A percentile compares a stretch with the other conserved stretches of the same genome.
Evolutionary conservation across 1,139 yeast genomes (phyloP).

Genomic region (Hyphopichia pseudoburtonii): DNA sequence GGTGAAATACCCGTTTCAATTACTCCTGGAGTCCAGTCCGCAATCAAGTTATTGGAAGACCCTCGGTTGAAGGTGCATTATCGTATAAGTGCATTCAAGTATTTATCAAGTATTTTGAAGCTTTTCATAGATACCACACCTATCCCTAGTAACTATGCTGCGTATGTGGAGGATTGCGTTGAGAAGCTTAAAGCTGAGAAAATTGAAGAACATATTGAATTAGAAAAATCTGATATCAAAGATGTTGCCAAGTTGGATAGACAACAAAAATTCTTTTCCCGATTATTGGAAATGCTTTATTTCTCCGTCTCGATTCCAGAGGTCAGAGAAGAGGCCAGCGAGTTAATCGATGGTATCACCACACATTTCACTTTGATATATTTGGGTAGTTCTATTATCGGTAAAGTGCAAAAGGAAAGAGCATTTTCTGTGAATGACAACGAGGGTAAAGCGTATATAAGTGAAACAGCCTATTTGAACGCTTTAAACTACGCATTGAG

Average conservation of each 20-base stretch:
- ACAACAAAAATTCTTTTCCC: constrained; percentile 59
- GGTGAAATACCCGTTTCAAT: constrained; percentile 66
- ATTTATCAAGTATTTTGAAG: constrained; percentile 64
- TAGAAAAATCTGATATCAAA: constrained; percentile 44
- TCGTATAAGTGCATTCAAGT: constrained; percentile 73
- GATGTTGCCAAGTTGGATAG: constrained; percentile 54
- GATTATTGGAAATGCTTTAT: constrained; percentile 68
- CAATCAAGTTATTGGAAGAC: constrained; percentile 66
- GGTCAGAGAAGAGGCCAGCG: constrained; percentile 65
- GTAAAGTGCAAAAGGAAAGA: constrained; percentile 67
- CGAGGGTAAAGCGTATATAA: constrained; percentile 72
- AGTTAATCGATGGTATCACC: constrained; percentile 63
- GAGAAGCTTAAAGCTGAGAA: constrained; percentile 50
- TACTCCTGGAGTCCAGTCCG: constrained; percentile 81
- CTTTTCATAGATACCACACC: constrained; percentile 67
- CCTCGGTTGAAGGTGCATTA: constrained; percentile 65
- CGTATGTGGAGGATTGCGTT: constrained; percentile 44
- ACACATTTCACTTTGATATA: constrained; percentile 80
- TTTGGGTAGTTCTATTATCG: constrained; percentile 70
- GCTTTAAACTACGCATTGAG: constrained; percentile 81
- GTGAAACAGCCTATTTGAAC: constrained; percentile 68
- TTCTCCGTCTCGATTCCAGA: constrained; percentile 76
- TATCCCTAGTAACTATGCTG: constrained; percentile 57
- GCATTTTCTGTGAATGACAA: constrained; percentile 74
- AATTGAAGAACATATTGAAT: constrained; percentile 29